phyloP scores from a whole-genome alignment of 345 rosid species.

The Aurinia saxatilis region DNA sequence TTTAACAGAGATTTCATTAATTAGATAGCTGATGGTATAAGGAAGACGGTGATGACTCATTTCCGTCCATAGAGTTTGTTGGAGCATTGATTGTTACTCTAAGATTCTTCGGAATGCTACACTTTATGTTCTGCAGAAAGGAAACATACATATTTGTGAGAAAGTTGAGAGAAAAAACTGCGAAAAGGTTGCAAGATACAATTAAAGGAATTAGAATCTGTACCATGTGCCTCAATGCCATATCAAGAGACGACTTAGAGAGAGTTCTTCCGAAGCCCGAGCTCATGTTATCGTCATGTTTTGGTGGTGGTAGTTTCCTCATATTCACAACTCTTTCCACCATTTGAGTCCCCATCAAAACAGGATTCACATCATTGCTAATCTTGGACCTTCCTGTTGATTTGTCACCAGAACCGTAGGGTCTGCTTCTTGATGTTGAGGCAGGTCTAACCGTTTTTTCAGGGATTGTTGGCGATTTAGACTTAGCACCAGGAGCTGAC shows the following conservation, averaged over 20 bases:
- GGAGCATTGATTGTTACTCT: not conserved
- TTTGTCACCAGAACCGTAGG: constrained; percentile 33
- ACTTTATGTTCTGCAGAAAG: constrained; percentile 27
- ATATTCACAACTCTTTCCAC: constrained; percentile 87
- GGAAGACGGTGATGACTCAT: not conserved
- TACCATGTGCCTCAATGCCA: constrained; percentile 94
- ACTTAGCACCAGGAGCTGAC: constrained; percentile 35
- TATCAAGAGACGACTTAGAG: constrained; percentile 76
- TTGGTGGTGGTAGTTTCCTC: constrained; percentile 77
- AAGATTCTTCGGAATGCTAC: constrained; percentile 7
- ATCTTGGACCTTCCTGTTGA: constrained; percentile 38
- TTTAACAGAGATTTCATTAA: not conserved
- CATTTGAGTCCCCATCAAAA: constrained; percentile 64
- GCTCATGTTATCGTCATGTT: constrained; percentile 35
- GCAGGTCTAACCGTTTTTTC: constrained; percentile 41
- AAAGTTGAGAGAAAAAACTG: not conserved
- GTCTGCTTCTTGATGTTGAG: constrained; percentile 55
- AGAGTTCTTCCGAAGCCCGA: constrained; percentile 67
- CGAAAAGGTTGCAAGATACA: not conserved
- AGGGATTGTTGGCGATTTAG: constrained; percentile 40
- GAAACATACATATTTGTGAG: not conserved
- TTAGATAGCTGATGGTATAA: not conserved
- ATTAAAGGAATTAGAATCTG: constrained; percentile 1
- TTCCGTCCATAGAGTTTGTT: constrained; percentile 5
- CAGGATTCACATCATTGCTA: constrained; percentile 64